Percentiles rank a stretch among this genome's conserved stretches.
phyloP scores from a whole-genome alignment of 106 monocot genomes.

The Amphibolis antarctica region DNA sequence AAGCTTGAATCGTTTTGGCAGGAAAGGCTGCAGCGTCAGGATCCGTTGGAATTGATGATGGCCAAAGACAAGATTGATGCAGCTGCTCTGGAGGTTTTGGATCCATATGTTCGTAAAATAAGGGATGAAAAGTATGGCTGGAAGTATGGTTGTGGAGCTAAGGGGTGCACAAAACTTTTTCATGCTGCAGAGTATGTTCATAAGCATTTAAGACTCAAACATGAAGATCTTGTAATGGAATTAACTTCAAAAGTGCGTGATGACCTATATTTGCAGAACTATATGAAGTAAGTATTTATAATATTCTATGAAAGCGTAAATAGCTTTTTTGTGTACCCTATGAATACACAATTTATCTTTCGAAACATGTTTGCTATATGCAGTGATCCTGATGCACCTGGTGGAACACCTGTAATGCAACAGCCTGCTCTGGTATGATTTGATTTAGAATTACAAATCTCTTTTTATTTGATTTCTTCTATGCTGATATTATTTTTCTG shows the following conservation, averaged over 20 bases:
- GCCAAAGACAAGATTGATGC: slow-evolving; percentile 90
- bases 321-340: background rate
- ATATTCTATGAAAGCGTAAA: background rate
- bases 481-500: no score
- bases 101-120: slow-evolving; percentile 86
- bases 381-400: slow-evolving; percentile 87
- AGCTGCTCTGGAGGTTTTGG: slow-evolving; percentile 58
- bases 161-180: slow-evolving; percentile 94
- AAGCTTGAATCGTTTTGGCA: slow-evolving; percentile 81
- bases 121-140: slow-evolving; percentile 98
- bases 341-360: background rate
- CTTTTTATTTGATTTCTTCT: no score
- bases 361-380: background rate
- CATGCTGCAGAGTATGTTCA: slow-evolving; percentile 97
- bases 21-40: slow-evolving; percentile 56
- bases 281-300: slow-evolving; percentile 72
- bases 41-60: slow-evolving; percentile 65
- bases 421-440: slow-evolving; percentile 45
- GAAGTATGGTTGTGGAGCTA: slow-evolving; percentile 99
- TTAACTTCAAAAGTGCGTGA: slow-evolving; percentile 79
- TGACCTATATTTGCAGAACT: slow-evolving; percentile 92
- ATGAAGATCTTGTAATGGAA: slow-evolving; percentile 73
- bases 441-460: background rate
- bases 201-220: slow-evolving; percentile 93
- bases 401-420: slow-evolving; percentile 91